A percentile compares a stretch with the other conserved stretches of the same genome.
These are phyloP conservation scores for Castanea crenata DNA, from an alignment of 306 rosid genomes.

Conservation along the genomic window DNA sequence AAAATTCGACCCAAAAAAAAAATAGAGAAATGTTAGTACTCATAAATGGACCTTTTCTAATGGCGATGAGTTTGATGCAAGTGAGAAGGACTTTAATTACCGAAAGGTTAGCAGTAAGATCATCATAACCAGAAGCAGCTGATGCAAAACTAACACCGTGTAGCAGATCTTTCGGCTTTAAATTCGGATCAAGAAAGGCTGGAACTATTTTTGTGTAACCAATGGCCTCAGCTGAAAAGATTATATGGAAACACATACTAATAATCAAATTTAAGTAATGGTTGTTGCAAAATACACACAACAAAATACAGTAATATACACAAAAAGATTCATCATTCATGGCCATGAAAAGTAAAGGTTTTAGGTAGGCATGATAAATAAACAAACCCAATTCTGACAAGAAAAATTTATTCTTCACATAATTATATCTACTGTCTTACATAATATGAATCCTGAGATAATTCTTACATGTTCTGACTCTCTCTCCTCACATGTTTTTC, in stretches of 20 bases:
- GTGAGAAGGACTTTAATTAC: conserved; percentile 21
- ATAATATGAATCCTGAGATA: not conserved
- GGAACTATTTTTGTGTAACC: conserved; percentile 53
- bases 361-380: not conserved
- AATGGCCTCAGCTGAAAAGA: conserved; percentile 58
- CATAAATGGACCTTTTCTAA: not conserved
- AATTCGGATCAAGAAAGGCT: conserved; percentile 63
- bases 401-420: not conserved
- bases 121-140: conserved; percentile 77
- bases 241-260: not conserved
- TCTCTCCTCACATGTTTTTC: too few relatives aligned
- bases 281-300: too few relatives aligned
- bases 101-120: conserved; percentile 65
- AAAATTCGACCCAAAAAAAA: not conserved
- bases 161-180: conserved; percentile 43
- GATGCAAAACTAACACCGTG: conserved; percentile 87
- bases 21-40: not conserved
- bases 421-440: not conserved
- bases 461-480: too few relatives aligned
- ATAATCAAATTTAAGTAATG: not conserved
- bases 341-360: not conserved
- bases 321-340: not conserved
- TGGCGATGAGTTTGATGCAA: not conserved
- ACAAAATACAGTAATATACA: not conserved
- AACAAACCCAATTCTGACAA: not conserved